These are phyloP conservation scores for Rhamnella rubrinervis DNA, from an alignment of 331 rosid species.

Conservation along the genomic window DNA sequence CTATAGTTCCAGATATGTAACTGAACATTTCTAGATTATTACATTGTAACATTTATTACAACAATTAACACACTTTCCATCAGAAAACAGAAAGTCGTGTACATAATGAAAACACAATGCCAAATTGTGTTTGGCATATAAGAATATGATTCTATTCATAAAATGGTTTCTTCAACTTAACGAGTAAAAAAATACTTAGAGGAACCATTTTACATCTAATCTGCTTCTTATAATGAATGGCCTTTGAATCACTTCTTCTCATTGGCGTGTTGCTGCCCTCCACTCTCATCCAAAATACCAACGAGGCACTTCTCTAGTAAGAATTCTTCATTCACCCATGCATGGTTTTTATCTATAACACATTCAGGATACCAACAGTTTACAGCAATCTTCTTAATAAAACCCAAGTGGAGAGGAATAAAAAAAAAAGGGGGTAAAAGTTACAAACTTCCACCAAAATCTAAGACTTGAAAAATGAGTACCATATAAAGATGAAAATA, in stretches of 20 bases:
- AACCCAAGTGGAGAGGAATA: constrained; percentile 11
- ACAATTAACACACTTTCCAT: no score
- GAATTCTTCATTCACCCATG: constrained; percentile 93
- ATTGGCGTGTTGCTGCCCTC: constrained; percentile 23
- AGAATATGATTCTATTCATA: no score
- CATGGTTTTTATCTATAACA: constrained; percentile 77
- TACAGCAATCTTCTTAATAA: not conserved
- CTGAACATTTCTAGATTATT: no score
- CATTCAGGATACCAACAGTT: constrained; percentile 41
- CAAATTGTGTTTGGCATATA: no score
- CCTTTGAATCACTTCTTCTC: not conserved
- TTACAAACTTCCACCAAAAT: not conserved
- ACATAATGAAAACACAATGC: no score
- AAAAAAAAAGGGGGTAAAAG: not conserved
- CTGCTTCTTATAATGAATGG: not conserved
- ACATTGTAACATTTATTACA: no score
- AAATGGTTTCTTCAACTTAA: not conserved
- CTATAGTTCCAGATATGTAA: no score
- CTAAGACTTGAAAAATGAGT: not conserved
- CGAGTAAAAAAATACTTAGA: not conserved
- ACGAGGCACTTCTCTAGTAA: constrained; percentile 84
- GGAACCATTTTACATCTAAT: not conserved
- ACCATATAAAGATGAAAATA: no score
- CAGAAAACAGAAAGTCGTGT: no score
- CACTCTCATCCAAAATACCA: constrained; percentile 64